Evolutionary conservation across 2,329 filamentous ascomycete genomes (phyloP).

Genomic region (Aspergillus sclerotialis): DNA sequence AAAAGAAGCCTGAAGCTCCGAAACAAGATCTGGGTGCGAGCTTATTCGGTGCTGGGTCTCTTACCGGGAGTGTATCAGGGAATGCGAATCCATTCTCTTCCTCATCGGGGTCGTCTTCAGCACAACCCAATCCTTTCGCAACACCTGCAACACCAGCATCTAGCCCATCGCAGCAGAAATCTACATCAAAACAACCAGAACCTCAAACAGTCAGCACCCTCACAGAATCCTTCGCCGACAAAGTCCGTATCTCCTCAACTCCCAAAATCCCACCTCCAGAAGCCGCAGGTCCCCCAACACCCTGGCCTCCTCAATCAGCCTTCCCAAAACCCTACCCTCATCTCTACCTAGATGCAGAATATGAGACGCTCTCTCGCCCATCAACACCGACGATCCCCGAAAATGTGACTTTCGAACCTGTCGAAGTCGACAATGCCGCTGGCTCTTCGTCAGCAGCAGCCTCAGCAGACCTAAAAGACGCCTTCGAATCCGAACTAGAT

Average conservation of each 20-base stretch:
- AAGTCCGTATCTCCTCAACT: slow-evolving; percentile 48
- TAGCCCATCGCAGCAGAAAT: slow-evolving; percentile 15
- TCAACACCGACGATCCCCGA: slow-evolving; percentile 45
- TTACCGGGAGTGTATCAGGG: slow-evolving; percentile 28
- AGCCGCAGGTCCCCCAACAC: slow-evolving; percentile 47
- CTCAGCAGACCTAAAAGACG: slow-evolving; percentile 55
- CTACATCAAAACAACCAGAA: slow-evolving; percentile 30
- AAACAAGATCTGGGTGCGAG: slow-evolving; percentile 46
- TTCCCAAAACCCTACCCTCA: slow-evolving; percentile 67
- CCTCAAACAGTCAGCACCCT: slow-evolving; percentile 52
- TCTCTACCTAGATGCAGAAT: slow-evolving; percentile 84
- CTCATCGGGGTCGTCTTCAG: slow-evolving; percentile 25
- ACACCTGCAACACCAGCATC: slow-evolving; percentile 37
- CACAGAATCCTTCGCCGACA: slow-evolving; percentile 68
- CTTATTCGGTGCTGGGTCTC: slow-evolving; percentile 51
- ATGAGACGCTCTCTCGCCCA: slow-evolving; percentile 66
- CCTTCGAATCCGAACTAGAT: slow-evolving; percentile 69
- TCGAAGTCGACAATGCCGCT: slow-evolving; percentile 29
- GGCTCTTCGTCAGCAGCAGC: slow-evolving; percentile 25
- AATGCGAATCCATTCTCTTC: slow-evolving; percentile 50
- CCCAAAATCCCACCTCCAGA: slow-evolving; percentile 24
- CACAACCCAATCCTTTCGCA: slow-evolving; percentile 54
- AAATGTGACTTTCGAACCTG: slow-evolving; percentile 38
- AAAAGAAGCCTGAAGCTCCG: slow-evolving; percentile 12
- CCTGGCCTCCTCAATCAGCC: slow-evolving; percentile 64